A percentile compares a stretch with the other conserved stretches of the same genome.
Evolutionary conservation across 2,329 filamentous ascomycete species (phyloP).

Genomic region (Scedosporium boydii): DNA sequence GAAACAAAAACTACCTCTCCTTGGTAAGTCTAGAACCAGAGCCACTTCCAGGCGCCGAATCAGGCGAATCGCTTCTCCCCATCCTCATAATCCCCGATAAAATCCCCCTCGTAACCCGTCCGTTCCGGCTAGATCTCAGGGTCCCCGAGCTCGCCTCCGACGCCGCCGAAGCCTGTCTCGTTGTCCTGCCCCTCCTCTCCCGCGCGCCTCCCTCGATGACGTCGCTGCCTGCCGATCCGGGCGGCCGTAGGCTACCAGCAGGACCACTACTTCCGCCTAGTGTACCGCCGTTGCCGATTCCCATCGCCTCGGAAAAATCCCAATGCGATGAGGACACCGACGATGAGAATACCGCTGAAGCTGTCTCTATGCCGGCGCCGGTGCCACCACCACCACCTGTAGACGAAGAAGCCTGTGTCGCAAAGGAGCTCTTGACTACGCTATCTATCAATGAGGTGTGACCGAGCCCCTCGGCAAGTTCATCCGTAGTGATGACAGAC

Average conservation of each 20-base stretch:
- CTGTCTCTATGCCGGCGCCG: constrained; percentile 10
- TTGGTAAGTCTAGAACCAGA: neutral
- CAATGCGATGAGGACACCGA: neutral
- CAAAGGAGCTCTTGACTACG: neutral
- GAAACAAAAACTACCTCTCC: neutral
- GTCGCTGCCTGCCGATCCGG: constrained; percentile 44
- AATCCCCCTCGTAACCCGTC: constrained; percentile 30
- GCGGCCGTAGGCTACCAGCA: constrained; percentile 25
- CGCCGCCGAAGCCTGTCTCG: constrained; percentile 14
- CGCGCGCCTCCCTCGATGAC: constrained; percentile 13
- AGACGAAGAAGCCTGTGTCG: neutral
- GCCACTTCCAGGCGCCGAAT: constrained; percentile 11
- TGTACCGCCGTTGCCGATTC: neutral
- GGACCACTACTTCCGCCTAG: constrained; percentile 6
- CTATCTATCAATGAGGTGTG: neutral
- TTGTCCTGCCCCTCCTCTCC: constrained; percentile 10
- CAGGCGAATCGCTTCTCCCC: constrained; percentile 30
- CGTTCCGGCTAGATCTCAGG: constrained; percentile 19
- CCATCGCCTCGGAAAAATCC: neutral
- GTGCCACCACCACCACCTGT: constrained; percentile 1
- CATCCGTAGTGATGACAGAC: neutral
- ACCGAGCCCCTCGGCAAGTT: neutral
- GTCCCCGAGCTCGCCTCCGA: constrained; percentile 14
- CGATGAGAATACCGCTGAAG: neutral
- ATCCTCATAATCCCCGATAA: constrained; percentile 35